These are phyloP conservation scores for Austroboletus niveus DNA, from an alignment of 1,284 basidiomycete species.

Conservation along the genomic window DNA sequence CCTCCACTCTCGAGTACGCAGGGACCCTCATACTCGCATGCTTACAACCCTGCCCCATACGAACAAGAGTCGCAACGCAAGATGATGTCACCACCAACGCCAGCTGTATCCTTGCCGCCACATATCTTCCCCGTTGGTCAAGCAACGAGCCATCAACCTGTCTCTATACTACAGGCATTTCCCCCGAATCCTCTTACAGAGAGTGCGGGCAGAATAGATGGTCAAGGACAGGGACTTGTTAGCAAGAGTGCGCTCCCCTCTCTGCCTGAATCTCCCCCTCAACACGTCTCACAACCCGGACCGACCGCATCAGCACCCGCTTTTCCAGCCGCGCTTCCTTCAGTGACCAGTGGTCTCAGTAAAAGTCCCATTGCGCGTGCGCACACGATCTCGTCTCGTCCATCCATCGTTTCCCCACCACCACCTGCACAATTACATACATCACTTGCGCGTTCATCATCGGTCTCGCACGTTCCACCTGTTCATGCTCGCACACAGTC, in stretches of 20 bases:
- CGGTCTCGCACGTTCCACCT: constrained; percentile 17
- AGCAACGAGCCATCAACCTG: constrained; percentile 12
- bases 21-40: constrained; percentile 17
- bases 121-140: constrained; percentile 6
- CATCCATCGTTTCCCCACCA: constrained; percentile 19
- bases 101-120: constrained; percentile 10
- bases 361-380: constrained; percentile 18
- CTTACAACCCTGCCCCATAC: constrained; percentile 6
- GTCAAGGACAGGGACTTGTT: constrained; percentile 2
- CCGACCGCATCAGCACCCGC: background rate
- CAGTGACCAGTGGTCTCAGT: constrained; percentile 1
- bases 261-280: constrained; percentile 7
- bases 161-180: constrained; percentile 18
- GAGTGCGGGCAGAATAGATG: background rate
- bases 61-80: constrained; percentile 18
- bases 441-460: constrained; percentile 20
- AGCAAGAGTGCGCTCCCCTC: background rate
- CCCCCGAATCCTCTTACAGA: constrained; percentile 4
- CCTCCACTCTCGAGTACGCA: constrained; percentile 11
- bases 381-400: constrained; percentile 24
- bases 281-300: constrained; percentile 1
- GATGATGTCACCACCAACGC: constrained; percentile 2
- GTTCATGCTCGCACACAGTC: constrained; percentile 4
- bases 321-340: background rate
- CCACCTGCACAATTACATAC: constrained; percentile 9